phyloP scores from a whole-genome alignment of 108 stramenopile genomes.

The Seminavis robusta region DNA sequence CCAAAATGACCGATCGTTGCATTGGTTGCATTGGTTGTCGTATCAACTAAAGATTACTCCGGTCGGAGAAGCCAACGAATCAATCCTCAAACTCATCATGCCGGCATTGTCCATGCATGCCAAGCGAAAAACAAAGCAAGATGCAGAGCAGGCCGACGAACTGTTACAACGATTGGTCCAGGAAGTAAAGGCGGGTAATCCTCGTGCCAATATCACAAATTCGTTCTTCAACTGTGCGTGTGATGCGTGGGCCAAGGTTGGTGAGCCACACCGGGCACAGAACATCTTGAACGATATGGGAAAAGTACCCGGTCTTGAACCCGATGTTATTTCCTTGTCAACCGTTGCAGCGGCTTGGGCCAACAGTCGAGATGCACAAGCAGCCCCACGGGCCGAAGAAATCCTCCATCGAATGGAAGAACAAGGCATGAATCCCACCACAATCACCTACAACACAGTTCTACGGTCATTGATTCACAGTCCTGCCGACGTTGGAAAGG shows the following conservation, averaged over 20 bases:
- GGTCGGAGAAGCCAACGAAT: slow-evolving; percentile 10
- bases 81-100: slow-evolving; percentile 17
- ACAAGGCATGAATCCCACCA: slow-evolving; percentile 44
- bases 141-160: slow-evolving; percentile 19
- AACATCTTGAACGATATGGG: slow-evolving; percentile 27
- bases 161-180: slow-evolving; percentile 25
- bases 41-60: slow-evolving; percentile 16
- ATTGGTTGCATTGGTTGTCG: slow-evolving; percentile 26
- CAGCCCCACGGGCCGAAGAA: slow-evolving; percentile 36
- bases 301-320: slow-evolving; percentile 4
- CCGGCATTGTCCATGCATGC: slow-evolving; percentile 18
- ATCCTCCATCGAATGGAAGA: slow-evolving; percentile 57
- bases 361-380: slow-evolving; percentile 20
- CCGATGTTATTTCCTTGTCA: slow-evolving; percentile 31
- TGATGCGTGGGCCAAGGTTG: slow-evolving; percentile 23
- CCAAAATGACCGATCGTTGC: no score
- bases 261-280: slow-evolving; percentile 20
- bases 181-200: slow-evolving; percentile 26
- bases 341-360: slow-evolving; percentile 36
- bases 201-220: slow-evolving; percentile 6
- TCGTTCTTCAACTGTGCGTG: slow-evolving; percentile 29
- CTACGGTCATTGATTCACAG: slow-evolving; percentile 49
- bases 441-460: slow-evolving; percentile 55
- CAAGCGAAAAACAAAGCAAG: slow-evolving; percentile 5
- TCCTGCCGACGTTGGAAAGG: slow-evolving; percentile 24